Evolutionary conservation across 768 basidiomycete species (phyloP), one percentile per base, ranked within the genome.

Genomic region (Cystobasidium tubakii): DNA sequence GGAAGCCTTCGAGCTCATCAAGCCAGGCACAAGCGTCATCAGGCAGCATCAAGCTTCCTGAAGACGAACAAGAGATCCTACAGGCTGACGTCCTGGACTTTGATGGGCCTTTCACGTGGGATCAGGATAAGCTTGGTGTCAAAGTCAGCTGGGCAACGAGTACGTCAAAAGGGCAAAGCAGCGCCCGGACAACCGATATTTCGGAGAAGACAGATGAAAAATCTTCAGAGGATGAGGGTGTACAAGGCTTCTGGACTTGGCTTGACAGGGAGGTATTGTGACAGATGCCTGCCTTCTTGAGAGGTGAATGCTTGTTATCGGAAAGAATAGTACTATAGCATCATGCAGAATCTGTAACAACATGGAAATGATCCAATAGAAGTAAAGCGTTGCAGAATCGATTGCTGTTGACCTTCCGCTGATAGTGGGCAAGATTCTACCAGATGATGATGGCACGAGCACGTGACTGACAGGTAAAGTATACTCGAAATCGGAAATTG

Each of bases 41-140:
- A 9, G 66, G 66, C 4, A 25, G 25, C 29, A 53, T 67, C 10
- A 73, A 44, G 39, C 46, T 73, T 31, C 72, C 72, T 6, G 72
- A 73, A 66, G 72, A 73, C 39, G 72, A 73, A 42, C 60, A 73
- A 29, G 72, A 73, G 62, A 73, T 73, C 33, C 72, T 73, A 6
- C 62, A 63, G 43, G 62, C 43, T 27, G 72, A 73, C 25, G 72
- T 64, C 2, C 42, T 73, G 66, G 62, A 46, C 50, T 73, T 71
- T 50, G 72, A 73, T 27, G 72, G 64, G 23, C 69, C 69, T 10
- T 60, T 71, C 34, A 57, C 7, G 6, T 71, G 69, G 69, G 69
- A 71, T 17, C 54, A 71, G 33, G 54, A 71, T 12, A 55, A 60
- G 29, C 50, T 71, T 17, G 69, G 69, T 10, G 27, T 71, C 10